These are phyloP conservation scores for Hamamelis virginiana DNA, from an alignment of 164 flowering plant genomes.

Conservation along the genomic window DNA sequence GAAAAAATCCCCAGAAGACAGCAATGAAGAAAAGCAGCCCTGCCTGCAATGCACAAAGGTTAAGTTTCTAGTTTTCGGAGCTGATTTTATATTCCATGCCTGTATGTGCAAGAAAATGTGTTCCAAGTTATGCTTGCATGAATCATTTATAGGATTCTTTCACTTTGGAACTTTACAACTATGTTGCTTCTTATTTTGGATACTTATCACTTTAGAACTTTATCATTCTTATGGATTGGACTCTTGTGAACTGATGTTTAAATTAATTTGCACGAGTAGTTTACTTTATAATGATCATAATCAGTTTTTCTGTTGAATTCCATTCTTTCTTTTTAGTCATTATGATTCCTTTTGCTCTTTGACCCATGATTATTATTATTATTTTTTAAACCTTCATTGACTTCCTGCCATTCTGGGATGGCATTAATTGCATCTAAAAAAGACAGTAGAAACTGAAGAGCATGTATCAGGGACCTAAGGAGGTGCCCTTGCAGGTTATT, in stretches of 20 bases:
- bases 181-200: background rate
- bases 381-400: background rate
- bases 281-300: background rate
- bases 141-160: too few relatives aligned
- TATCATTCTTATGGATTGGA: background rate
- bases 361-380: background rate
- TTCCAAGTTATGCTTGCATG: background rate
- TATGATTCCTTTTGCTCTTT: background rate
- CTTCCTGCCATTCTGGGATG: background rate
- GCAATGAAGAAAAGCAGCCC: conserved; percentile 93
- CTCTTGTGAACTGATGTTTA: background rate
- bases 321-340: background rate
- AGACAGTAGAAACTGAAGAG: background rate
- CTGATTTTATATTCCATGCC: background rate
- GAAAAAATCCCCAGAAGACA: conserved; percentile 97
- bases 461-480: too few relatives aligned
- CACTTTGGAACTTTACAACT: background rate
- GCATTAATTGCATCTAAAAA: background rate
- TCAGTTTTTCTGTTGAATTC: background rate
- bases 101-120: background rate
- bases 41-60: conserved; percentile 48
- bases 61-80: background rate
- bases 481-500: too few relatives aligned
- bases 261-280: too few relatives aligned
- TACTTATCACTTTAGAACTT: background rate